Percentiles rank a stretch among this genome's conserved stretches.
phyloP scores from a whole-genome alignment of 208 protist species.

The Acanthamoeba sp. region DNA sequence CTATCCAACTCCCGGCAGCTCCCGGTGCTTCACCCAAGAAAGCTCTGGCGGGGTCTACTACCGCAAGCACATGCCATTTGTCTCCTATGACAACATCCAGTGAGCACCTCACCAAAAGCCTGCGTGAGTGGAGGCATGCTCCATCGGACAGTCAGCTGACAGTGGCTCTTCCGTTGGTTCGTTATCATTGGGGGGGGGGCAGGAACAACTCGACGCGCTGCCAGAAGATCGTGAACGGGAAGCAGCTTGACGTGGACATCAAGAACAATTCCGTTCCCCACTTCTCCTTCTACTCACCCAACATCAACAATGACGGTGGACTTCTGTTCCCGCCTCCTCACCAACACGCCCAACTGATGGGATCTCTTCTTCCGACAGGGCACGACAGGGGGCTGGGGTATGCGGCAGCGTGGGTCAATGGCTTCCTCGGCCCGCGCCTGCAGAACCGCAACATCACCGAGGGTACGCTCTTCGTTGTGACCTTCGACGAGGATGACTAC shows the following conservation, averaged over 20 bases:
- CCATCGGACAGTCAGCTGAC: too few species aligned
- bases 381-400: neutral
- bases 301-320: neutral
- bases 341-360: too few species aligned
- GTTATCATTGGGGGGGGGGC: too few species aligned
- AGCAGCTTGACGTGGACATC: neutral
- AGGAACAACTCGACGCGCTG: neutral
- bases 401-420: neutral
- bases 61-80: neutral
- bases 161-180: too few species aligned
- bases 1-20: neutral
- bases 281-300: neutral
- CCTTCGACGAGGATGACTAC: conserved; percentile 11
- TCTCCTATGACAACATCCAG: neutral
- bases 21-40: neutral
- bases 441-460: neutral
- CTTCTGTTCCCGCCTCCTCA: neutral
- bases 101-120: too few species aligned
- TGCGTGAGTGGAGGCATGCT: too few species aligned
- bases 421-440: neutral
- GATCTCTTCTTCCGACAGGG: too few species aligned
- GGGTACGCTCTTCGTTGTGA: neutral
- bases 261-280: neutral
- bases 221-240: conserved; percentile 18
- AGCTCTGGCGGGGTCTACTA: neutral